Percentiles rank a stretch among this genome's conserved stretches.
These are phyloP conservation scores for Beauveria medogensis DNA, from an alignment of 2,329 filamentous ascomycete species.

Conservation along the genomic window DNA sequence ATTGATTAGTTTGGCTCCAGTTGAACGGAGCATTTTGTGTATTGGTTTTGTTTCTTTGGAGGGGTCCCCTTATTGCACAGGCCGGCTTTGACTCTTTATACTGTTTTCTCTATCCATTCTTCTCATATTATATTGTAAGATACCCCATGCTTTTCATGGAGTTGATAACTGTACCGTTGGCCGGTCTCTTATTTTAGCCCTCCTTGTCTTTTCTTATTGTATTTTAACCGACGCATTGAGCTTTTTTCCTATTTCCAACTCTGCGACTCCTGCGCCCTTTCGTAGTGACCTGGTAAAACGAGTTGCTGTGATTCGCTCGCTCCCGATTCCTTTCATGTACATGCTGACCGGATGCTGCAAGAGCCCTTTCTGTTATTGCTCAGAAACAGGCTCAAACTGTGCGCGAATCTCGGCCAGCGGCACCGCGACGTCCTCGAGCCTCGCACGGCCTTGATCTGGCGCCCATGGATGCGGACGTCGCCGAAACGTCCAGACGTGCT, in stretches of 20 bases:
- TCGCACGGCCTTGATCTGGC: constrained; percentile 23
- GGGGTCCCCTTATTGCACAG: neutral
- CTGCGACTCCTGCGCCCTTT: no score
- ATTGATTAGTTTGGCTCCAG: neutral
- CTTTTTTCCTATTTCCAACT: neutral
- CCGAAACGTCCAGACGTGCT: constrained; percentile 50
- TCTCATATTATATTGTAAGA: constrained; percentile 14
- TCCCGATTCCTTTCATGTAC: neutral
- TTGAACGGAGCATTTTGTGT: neutral
- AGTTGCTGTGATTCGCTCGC: neutral
- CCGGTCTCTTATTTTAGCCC: neutral
- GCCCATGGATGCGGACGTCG: constrained; percentile 26
- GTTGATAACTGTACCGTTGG: constrained; percentile 10
- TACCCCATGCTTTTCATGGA: constrained; percentile 15
- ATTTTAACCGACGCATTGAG: neutral
- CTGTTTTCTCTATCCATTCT: neutral
- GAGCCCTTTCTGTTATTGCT: neutral
- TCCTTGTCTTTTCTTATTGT: neutral
- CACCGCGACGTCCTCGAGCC: constrained; percentile 36
- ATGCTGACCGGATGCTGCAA: no score
- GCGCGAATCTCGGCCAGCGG: constrained; percentile 32
- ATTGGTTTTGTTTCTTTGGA: neutral
- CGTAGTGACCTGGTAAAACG: neutral
- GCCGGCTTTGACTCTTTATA: neutral
- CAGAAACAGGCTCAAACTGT: constrained; percentile 15